phyloP scores from a whole-genome alignment of 2,329 filamentous ascomycete species.

The Orbilia blumenaviensis region DNA sequence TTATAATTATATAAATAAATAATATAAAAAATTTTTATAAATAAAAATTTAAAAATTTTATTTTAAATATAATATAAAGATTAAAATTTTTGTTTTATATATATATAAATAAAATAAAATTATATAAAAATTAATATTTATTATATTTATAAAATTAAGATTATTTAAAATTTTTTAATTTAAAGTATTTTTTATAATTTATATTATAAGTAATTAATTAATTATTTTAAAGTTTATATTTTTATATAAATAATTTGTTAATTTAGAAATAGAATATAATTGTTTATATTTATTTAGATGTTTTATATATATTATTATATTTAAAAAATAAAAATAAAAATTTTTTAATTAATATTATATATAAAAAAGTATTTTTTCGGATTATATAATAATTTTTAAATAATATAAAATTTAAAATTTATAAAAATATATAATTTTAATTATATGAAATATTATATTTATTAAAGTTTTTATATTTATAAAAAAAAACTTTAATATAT shows the following conservation, averaged over 20 bases:
- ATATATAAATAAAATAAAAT: not conserved
- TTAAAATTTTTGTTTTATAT: conserved; percentile 42
- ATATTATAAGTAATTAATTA: not conserved
- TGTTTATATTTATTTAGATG: not conserved
- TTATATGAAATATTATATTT: conserved; percentile 22
- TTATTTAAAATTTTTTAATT: not conserved
- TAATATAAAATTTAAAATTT: conserved; percentile 5
- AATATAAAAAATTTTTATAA: not conserved
- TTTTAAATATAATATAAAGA: conserved; percentile 46
- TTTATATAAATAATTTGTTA: not conserved
- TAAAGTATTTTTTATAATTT: conserved; percentile 17
- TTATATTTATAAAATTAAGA: not conserved
- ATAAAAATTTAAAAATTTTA: not conserved
- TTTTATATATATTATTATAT: conserved; percentile 10
- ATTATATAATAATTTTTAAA: not conserved
- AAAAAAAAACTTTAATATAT: conserved; percentile 1
- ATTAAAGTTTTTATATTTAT: conserved; percentile 21
- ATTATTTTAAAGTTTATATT: not conserved
- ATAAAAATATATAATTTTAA: not conserved
- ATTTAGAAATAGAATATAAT: not conserved
- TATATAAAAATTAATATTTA: not conserved
- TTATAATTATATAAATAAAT: not conserved
- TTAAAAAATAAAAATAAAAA: not conserved
- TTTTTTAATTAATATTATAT: not conserved
- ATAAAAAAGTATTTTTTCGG: not conserved